A percentile compares a stretch with the other conserved stretches of the same genome.
phyloP scores from a whole-genome alignment of 2,329 filamentous ascomycete species.

The Colletotrichum tabaci region DNA sequence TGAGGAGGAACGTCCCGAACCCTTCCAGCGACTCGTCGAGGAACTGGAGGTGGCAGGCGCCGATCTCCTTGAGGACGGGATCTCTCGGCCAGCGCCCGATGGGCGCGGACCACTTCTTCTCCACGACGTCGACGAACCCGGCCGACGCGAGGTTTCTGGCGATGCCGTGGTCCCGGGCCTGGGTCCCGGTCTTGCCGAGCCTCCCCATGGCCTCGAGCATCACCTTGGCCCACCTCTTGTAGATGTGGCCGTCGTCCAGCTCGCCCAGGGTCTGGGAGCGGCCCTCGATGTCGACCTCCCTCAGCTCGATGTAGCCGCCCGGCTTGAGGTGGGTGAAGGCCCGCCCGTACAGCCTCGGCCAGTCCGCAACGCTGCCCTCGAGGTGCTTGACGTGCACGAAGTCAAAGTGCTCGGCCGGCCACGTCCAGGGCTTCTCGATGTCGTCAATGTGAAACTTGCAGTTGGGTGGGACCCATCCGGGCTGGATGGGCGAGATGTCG shows the following conservation, averaged over 20 bases:
- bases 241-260: conserved; percentile 46
- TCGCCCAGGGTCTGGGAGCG: conserved; percentile 38
- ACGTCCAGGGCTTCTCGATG: conserved; percentile 59
- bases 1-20: conserved; percentile 47
- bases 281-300: conserved; percentile 47
- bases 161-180: conserved; percentile 42
- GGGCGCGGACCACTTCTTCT: conserved; percentile 37
- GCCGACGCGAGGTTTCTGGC: conserved; percentile 45
- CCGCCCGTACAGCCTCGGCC: conserved; percentile 65
- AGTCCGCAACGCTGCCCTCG: conserved; percentile 70
- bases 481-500: conserved; percentile 72
- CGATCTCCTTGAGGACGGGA: conserved; percentile 30
- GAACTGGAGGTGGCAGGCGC: conserved; percentile 44
- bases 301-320: conserved; percentile 61
- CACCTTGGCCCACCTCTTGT: conserved; percentile 46
- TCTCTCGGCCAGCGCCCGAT: conserved; percentile 41
- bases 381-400: conserved; percentile 73
- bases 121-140: conserved; percentile 44
- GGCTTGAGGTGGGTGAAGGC: conserved; percentile 69
- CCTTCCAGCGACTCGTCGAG: conserved; percentile 46
- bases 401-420: conserved; percentile 61
- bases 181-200: conserved; percentile 43
- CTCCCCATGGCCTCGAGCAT: conserved; percentile 46
- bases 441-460: conserved; percentile 67
- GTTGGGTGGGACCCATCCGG: conserved; percentile 70